Evolutionary conservation across 1,139 yeast species (phyloP).

Genomic region (Candida tetrigidarum): DNA sequence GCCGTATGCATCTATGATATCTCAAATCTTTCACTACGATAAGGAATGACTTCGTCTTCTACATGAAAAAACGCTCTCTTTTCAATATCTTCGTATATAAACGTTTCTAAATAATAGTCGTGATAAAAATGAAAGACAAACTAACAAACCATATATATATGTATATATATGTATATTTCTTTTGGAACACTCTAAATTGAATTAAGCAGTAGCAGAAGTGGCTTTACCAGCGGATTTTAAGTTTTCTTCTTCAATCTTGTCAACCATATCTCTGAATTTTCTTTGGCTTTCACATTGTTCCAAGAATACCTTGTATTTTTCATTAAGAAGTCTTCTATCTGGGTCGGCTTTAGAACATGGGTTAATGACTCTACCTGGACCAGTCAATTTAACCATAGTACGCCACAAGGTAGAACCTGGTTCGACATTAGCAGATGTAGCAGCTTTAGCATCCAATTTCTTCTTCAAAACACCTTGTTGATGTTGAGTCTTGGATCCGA

Average conservation of each 20-base stretch:
- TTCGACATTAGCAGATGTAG: constrained; percentile 23
- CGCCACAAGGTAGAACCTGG: constrained; percentile 74
- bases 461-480: constrained; percentile 53
- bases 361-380: constrained; percentile 75
- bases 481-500: constrained; percentile 58
- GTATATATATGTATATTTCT: no score
- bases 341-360: constrained; percentile 64
- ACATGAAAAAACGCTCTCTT: no score
- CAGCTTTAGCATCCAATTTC: constrained; percentile 32
- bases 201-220: constrained; percentile 13
- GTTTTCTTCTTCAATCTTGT: constrained; percentile 50
- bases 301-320: constrained; percentile 81
- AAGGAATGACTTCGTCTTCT: no score
- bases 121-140: background rate
- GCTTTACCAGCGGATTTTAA: constrained; percentile 16
- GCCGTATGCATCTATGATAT: no score
- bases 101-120: constrained; percentile 1
- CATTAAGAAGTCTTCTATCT: constrained; percentile 71
- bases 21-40: no score
- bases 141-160: no score
- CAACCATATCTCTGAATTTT: constrained; percentile 73
- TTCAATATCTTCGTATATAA: no score
- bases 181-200: background rate
- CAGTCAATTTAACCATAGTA: constrained; percentile 82
- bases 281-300: constrained; percentile 87